Conservation (phyloP, 306 rosid genomes). For the Abrus pulchellus region DNA sequence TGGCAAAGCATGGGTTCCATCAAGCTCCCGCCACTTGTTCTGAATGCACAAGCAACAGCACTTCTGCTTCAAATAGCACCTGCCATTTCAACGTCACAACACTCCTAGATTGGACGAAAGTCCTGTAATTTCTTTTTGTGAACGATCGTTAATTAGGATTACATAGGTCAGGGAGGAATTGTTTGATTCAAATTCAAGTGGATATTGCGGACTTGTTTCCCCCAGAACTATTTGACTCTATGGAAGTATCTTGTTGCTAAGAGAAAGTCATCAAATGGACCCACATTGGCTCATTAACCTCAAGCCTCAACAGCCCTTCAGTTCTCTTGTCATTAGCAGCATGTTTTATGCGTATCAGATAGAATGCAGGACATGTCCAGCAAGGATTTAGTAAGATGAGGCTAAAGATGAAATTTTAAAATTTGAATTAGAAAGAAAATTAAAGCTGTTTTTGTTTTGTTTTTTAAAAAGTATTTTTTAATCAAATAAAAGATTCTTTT, state of each 20-base stretch:
- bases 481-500: too few relatives aligned
- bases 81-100: not conserved
- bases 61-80: not conserved
- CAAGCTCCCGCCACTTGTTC: not conserved
- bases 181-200: not conserved
- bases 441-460: too few relatives aligned
- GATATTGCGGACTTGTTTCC: slow-evolving; percentile 47
- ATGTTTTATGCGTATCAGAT: not conserved
- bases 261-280: slow-evolving; percentile 49
- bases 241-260: slow-evolving; percentile 24
- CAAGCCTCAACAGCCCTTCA: slow-evolving; percentile 28
- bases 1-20: not conserved
- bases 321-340: slow-evolving; percentile 14
- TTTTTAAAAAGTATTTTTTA: too few relatives aligned
- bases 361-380: not conserved
- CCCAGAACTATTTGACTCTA: slow-evolving; percentile 43
- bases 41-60: not conserved
- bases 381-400: not conserved
- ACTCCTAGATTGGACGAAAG: not conserved
- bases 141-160: not conserved
- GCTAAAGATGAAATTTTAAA: too few relatives aligned
- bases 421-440: too few relatives aligned
- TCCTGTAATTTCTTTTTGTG: not conserved
- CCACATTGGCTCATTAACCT: slow-evolving; percentile 40
- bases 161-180: slow-evolving; percentile 17